These are phyloP conservation scores for Medicago lupulina DNA, from an alignment of 306 rosid species.

Conservation along the genomic window DNA sequence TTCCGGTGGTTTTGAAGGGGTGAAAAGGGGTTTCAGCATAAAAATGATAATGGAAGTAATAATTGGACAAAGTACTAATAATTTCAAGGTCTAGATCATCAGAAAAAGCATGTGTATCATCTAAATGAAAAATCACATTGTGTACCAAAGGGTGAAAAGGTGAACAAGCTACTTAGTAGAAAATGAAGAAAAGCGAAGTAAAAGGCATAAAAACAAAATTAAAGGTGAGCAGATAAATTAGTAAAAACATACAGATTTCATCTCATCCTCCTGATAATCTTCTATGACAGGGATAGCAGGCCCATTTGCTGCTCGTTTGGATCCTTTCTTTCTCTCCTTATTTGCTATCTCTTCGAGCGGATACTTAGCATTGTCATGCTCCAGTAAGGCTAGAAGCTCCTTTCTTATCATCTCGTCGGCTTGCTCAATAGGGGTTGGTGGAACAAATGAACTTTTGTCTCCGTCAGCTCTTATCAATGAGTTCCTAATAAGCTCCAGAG, in stretches of 20 bases:
- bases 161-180: conserved; percentile 23
- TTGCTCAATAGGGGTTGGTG: conserved; percentile 86
- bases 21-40: not conserved
- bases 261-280: conserved; percentile 79
- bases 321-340: conserved; percentile 78
- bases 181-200: conserved; percentile 3
- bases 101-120: conserved; percentile 2
- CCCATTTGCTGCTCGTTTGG: conserved; percentile 62
- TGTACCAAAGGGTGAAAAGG: conserved; percentile 19
- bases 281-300: conserved; percentile 71
- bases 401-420: conserved; percentile 84
- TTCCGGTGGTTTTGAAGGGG: conserved; percentile 5
- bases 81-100: not conserved
- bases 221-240: conserved; percentile 7
- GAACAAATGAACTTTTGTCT: conserved; percentile 96
- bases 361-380: conserved; percentile 90
- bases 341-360: conserved; percentile 68
- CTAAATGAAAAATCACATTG: conserved; percentile 23
- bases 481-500: conserved; percentile 76
- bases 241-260: conserved; percentile 63
- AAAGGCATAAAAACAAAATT: conserved; percentile 12
- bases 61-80: not conserved
- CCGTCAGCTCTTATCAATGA: conserved; percentile 85
- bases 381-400: conserved; percentile 77
- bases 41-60: conserved; percentile 3